phyloP scores from a whole-genome alignment of 345 rosid species.

The Salix dunnii region DNA sequence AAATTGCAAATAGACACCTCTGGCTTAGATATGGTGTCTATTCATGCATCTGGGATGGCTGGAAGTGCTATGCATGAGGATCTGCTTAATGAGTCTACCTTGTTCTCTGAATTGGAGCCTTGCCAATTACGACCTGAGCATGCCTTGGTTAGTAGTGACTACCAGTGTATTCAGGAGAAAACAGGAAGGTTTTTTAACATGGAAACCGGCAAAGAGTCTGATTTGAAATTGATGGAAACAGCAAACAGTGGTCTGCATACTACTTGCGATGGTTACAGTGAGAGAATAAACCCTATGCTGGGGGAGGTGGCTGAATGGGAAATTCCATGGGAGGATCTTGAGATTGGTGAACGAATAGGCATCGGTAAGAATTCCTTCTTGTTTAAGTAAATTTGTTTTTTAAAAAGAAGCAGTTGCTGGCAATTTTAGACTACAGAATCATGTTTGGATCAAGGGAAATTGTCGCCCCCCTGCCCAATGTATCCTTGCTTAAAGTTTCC shows the following conservation, averaged over 20 bases:
- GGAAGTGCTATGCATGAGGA: conserved; percentile 12
- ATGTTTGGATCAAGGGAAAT: background rate
- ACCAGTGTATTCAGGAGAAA: conserved; percentile 3
- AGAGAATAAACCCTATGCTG: conserved; percentile 58
- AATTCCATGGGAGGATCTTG: conserved; percentile 93
- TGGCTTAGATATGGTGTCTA: conserved; percentile 15
- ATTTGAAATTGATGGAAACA: conserved; percentile 29
- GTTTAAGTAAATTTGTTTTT: background rate
- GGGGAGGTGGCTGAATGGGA: conserved; percentile 88
- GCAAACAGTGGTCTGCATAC: conserved; percentile 24
- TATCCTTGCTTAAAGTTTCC: background rate
- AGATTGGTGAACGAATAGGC: conserved; percentile 96
- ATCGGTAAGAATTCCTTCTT: conserved; percentile 60
- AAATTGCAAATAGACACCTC: conserved; percentile 16
- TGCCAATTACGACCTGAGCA: conserved; percentile 34
- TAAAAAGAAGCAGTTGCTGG: background rate
- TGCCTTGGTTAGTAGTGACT: conserved; percentile 24
- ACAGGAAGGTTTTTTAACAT: conserved; percentile 1
- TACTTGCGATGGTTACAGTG: conserved; percentile 40
- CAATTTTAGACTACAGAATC: background rate
- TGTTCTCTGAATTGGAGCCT: conserved; percentile 32
- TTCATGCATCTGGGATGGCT: conserved; percentile 16
- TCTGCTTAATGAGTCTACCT: conserved; percentile 25
- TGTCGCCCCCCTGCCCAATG: background rate
- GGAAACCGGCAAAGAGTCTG: conserved; percentile 36